Evolutionary conservation across 805 yeast genomes (phyloP).

Genomic region (Myxozyma melibiosi): DNA sequence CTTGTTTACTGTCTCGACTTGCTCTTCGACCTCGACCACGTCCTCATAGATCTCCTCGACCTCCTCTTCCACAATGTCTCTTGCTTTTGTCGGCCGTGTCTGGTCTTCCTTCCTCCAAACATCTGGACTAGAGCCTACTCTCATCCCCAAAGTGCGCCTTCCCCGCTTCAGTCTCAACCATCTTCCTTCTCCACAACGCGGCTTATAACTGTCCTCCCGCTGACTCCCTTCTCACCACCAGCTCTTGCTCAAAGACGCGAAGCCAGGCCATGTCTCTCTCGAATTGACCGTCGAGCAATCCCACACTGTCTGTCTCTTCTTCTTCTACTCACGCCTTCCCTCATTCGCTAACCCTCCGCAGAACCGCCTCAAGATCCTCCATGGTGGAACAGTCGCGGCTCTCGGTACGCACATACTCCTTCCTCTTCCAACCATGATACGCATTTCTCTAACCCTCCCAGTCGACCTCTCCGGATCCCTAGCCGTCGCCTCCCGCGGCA

Average conservation of each 20-base stretch:
- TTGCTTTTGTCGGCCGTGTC: slow-evolving; percentile 17
- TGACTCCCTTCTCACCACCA: slow-evolving; percentile 10
- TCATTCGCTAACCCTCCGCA: slow-evolving; percentile 11
- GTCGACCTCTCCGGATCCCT: slow-evolving; percentile 51
- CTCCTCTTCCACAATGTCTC: slow-evolving; percentile 8
- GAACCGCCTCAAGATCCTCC: slow-evolving; percentile 47
- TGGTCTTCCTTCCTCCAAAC: slow-evolving; percentile 30
- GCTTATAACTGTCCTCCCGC: background rate
- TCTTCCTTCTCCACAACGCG: background rate
- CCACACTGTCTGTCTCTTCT: slow-evolving; percentile 39
- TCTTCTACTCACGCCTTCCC: background rate
- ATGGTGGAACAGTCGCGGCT: slow-evolving; percentile 48
- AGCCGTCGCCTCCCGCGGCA: slow-evolving; percentile 47
- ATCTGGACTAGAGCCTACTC: slow-evolving; percentile 30
- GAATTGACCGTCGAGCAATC: slow-evolving; percentile 40
- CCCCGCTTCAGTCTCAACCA: background rate
- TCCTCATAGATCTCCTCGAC: too few relatives aligned
- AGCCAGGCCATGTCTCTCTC: slow-evolving; percentile 42
- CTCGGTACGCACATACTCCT: slow-evolving; percentile 19
- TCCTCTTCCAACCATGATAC: background rate
- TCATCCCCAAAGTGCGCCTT: slow-evolving; percentile 22
- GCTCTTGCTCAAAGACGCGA: slow-evolving; percentile 40
- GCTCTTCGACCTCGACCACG: too few relatives aligned
- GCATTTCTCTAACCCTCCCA: background rate
- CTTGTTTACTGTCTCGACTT: too few relatives aligned